Base-by-base conservation (phyloP, 257 asterid genomes). In the Solanum virginianum region DNA sequence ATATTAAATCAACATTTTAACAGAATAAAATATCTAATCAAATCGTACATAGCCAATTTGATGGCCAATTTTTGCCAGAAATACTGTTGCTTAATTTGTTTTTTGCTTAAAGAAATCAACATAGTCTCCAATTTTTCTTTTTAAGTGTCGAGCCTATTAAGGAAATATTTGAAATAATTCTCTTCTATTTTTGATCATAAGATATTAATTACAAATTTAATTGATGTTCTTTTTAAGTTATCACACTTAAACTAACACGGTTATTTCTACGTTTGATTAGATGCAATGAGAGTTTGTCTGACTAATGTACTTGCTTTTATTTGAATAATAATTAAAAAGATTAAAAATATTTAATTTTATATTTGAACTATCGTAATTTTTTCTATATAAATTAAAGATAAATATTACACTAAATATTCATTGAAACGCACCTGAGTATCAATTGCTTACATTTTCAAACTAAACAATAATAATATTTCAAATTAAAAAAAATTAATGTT, bases 361-460 rank as follows among this genome's bases (percentile, higher is more conserved):
- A 32, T 32, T 3, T 36, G 41, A 36, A 36, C 41, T 36, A 36
- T 36, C 6, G 6, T 36, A 5, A 36, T 3, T 36, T 36, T 32
- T 36, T 36, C 41, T 36, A 36, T 0, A 4, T 5, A 36, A 36
- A 36, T 5, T 36, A 36, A 4, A 36, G 41, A 36, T 36, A 36
- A 4, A 36, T 36, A 5, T 36, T 36, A 36, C 36, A 32, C 41
- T 36, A 36, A 4, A 36, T 36, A 36, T 36, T 36, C 41, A 36
- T 36, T 4, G 41, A 36, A 36, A 36, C 1, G 41, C 41, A 36
- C 41, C 41, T 36, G 6, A 36, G 41, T 5, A 36, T 36, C 29
- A 5, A 0, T 20, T 9, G 10, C 20, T 59, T 4, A 20, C 0
- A 20, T 59, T 20, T 20, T 59, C 13, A 3, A 20, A 18, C 3